Base-by-base conservation (phyloP, 164 flowering plant species). In the Piper betle region DNA sequence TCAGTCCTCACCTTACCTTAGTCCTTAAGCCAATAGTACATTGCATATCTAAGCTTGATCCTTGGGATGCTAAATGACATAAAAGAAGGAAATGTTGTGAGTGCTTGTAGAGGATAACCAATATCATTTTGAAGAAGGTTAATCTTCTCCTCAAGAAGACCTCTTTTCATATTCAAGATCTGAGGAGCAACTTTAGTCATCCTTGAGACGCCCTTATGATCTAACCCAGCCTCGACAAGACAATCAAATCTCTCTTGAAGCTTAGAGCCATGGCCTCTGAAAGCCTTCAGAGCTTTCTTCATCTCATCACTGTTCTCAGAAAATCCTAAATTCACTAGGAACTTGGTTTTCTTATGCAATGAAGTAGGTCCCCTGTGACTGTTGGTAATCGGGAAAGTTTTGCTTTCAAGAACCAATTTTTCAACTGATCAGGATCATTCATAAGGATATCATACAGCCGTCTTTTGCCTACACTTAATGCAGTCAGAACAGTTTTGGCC, bases 211-310 rank as follows among this genome's bases (percentile, higher is more conserved):
- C 71, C 83, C 58, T 82, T 62, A 16, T 48, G 64, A 54, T 73
- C 76, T 63, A 90, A 66, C 15, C 97, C 95, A 52, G 79, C 72
- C 37, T 79, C 68, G 53, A 87, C 82, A n/a, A 85, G 65, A 66
- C 75, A 82, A 66, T 81, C 82, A 65, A 80, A 83, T 68, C 92
- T 78, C 67, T 85, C 92, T 62, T 80, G 88, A 43, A 87, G 81
- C 50, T 85, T 79, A 11, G 41, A 68, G 64, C 81, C 88, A 58
- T 68, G 81, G 53, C 94, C 94, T 58, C 87, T 78, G 58, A 81
- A 84, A 7, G 55, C 42, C 66, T 77, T 82, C 17, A 75, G 52
- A n/a, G 86, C 85, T 62, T 64, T 74, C 17, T 68, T 67, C 81
- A 87, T 77, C 62, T 77, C 78, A 4, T 60, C 53, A 4, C 87